phyloP scores from a whole-genome alignment of 148 eudicot genomes.

The Rhododendron mucronatum region DNA sequence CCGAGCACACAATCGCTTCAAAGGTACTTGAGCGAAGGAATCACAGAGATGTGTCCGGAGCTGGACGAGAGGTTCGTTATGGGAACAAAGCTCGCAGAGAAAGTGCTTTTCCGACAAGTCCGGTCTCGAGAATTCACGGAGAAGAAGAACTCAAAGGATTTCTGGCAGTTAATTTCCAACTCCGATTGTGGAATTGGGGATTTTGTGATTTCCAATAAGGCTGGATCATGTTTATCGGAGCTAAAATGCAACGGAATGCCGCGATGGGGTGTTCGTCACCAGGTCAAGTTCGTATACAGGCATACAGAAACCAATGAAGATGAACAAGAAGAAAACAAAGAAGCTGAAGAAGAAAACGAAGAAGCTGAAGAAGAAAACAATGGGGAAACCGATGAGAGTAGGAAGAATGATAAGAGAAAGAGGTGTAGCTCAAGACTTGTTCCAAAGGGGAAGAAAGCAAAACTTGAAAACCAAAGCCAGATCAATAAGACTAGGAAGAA shows the following conservation, averaged over 20 bases:
- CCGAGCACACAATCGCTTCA: slow-evolving; percentile 59
- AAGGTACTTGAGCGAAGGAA: slow-evolving; percentile 35
- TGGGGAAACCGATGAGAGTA: slow-evolving; percentile 10
- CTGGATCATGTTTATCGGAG: slow-evolving; percentile 13
- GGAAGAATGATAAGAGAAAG: slow-evolving; percentile 14
- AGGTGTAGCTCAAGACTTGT: slow-evolving; percentile 12
- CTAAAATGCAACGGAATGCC: slow-evolving; percentile 25
- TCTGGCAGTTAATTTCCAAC: slow-evolving; percentile 41
- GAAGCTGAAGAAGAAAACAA: slow-evolving; percentile 10
- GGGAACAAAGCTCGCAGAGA: slow-evolving; percentile 42
- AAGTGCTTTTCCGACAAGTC: slow-evolving; percentile 45
- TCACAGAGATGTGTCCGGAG: slow-evolving; percentile 44
- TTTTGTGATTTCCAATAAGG: slow-evolving; percentile 7
- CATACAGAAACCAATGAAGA: slow-evolving; percentile 24
- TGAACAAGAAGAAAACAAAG: slow-evolving; percentile 18
- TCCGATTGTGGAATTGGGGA: background rate
- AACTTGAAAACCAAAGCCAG: slow-evolving; percentile 17
- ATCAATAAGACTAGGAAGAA: slow-evolving; percentile 12
- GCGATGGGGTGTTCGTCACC: slow-evolving; percentile 55
- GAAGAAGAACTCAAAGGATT: slow-evolving; percentile 37
- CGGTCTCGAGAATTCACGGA: slow-evolving; percentile 44
- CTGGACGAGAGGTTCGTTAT: slow-evolving; percentile 57
- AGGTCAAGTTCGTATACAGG: slow-evolving; percentile 41
- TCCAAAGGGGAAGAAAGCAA: slow-evolving; percentile 23
- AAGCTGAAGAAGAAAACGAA: slow-evolving; percentile 12